phyloP scores from a whole-genome alignment of 1,284 basidiomycete genomes.

The Flammula alnicola region DNA sequence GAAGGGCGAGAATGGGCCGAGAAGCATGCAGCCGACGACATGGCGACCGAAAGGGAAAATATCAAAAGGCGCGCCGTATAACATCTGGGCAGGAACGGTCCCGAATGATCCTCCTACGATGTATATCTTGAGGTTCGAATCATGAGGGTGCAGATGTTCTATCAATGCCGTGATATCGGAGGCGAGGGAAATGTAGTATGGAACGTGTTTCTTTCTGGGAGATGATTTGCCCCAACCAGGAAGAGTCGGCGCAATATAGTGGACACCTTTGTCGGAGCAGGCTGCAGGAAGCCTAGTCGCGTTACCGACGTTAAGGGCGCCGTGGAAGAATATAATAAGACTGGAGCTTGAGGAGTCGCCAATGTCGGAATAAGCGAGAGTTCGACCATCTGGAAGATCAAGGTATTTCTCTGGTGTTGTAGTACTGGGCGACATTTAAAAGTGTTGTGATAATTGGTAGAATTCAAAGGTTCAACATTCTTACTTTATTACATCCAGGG shows the following conservation, averaged over 20 bases:
- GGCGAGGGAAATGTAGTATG: constrained; percentile 50
- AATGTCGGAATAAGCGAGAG: constrained; percentile 52
- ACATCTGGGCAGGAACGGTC: constrained; percentile 56
- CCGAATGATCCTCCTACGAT: constrained; percentile 59
- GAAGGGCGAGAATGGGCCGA: constrained; percentile 51
- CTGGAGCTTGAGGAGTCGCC: constrained; percentile 51
- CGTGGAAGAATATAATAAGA: constrained; percentile 59
- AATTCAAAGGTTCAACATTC: too few species aligned
- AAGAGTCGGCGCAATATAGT: constrained; percentile 53
- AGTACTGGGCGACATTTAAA: constrained; percentile 3
- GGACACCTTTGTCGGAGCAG: constrained; percentile 45
- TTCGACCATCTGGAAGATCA: constrained; percentile 46
- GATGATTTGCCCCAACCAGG: constrained; percentile 62
- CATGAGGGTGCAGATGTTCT: constrained; percentile 51
- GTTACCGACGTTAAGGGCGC: constrained; percentile 52
- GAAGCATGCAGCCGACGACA: constrained; percentile 51
- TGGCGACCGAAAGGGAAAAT: constrained; percentile 52
- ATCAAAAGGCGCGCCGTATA: constrained; percentile 56
- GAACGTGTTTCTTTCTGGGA: constrained; percentile 34
- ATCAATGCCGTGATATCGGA: constrained; percentile 53
- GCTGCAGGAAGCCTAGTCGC: constrained; percentile 35
- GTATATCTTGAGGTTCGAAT: constrained; percentile 48
- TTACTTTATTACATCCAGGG: too few species aligned
- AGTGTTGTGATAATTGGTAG: too few species aligned
- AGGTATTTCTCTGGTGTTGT: constrained; percentile 43